A percentile compares a stretch with the other conserved stretches of the same genome.
These are phyloP conservation scores for Phytophthora pluvialis DNA, from an alignment of 352 stramenopile species.

Conservation along the genomic window DNA sequence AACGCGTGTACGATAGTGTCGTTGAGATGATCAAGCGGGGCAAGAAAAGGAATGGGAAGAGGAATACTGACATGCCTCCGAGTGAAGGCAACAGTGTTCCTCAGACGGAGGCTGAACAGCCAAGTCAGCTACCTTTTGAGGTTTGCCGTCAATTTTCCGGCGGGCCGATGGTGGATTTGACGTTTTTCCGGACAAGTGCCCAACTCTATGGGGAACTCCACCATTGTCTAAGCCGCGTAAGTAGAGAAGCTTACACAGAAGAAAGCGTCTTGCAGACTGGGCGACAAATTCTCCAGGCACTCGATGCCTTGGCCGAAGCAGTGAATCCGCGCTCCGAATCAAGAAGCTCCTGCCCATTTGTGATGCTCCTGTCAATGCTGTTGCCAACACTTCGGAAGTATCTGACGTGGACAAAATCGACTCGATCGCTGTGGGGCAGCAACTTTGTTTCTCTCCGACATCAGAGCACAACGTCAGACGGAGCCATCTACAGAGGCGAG, in stretches of 20 bases:
- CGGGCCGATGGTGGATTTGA: conserved; percentile 16
- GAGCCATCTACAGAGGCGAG: conserved; percentile 9
- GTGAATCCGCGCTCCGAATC: conserved; percentile 17
- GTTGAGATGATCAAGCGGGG: conserved; percentile 29
- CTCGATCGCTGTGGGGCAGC: conserved; percentile 44
- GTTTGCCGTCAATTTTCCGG: conserved; percentile 1
- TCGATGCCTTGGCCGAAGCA: conserved; percentile 28
- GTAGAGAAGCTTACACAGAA: conserved; percentile 44
- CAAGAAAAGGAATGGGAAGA: conserved; percentile 29
- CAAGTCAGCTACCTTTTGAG: neutral
- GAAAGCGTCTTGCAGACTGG: conserved; percentile 34
- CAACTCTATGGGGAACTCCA: conserved; percentile 60
- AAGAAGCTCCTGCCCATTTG: conserved; percentile 46
- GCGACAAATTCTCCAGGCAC: conserved; percentile 35
- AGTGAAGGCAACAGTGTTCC: conserved; percentile 1
- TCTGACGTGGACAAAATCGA: conserved; percentile 52
- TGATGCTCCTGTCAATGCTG: conserved; percentile 71
- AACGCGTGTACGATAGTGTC: conserved; percentile 9
- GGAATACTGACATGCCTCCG: conserved; percentile 1
- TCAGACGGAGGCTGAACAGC: neutral
- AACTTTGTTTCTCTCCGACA: conserved; percentile 14
- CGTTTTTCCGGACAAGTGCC: conserved; percentile 30
- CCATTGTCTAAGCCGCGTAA: conserved; percentile 15
- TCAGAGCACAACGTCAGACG: conserved; percentile 19
- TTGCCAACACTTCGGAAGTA: conserved; percentile 65